Conservation (phyloP, 148 eudicot species). For the Rhododendron kiyosumense region DNA sequence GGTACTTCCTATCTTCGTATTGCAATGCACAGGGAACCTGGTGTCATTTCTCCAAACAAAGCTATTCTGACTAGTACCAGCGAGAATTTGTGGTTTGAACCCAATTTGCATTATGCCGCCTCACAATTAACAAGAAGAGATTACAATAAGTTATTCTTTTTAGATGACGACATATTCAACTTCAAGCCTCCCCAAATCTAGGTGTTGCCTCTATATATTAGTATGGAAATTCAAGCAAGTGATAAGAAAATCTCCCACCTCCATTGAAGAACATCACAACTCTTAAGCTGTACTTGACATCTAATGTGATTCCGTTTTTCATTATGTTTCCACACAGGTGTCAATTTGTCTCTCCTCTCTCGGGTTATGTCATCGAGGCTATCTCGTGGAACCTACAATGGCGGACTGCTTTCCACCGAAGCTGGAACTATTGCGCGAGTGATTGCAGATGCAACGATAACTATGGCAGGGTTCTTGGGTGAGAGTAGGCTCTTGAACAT, state of each 20-base stretch:
- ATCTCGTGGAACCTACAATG: conserved; percentile 92
- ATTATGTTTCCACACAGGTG: conserved; percentile 38
- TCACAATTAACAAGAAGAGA: neutral
- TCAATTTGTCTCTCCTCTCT: conserved; percentile 82
- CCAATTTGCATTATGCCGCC: neutral
- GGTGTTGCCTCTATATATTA: neutral
- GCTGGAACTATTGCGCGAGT: conserved; percentile 96
- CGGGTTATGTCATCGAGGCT: conserved; percentile 97
- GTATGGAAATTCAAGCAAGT: neutral
- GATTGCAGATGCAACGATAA: conserved; percentile 86
- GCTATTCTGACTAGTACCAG: neutral
- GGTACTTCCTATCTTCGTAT: neutral
- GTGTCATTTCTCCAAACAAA: neutral
- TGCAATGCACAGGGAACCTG: neutral
- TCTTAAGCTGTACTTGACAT: neutral
- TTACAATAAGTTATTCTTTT: neutral
- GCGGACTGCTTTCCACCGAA: conserved; percentile 89
- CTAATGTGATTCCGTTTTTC: neutral
- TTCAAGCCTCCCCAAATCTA: neutral
- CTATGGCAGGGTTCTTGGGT: conserved; percentile 70
- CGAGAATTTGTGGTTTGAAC: neutral
- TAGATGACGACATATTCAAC: neutral
- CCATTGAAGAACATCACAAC: neutral
- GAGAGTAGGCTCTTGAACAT: conserved; percentile 55
- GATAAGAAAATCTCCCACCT: neutral